Evolutionary conservation across 1,284 basidiomycete genomes (phyloP).

Genomic region (Rhodotorula sp.): DNA sequence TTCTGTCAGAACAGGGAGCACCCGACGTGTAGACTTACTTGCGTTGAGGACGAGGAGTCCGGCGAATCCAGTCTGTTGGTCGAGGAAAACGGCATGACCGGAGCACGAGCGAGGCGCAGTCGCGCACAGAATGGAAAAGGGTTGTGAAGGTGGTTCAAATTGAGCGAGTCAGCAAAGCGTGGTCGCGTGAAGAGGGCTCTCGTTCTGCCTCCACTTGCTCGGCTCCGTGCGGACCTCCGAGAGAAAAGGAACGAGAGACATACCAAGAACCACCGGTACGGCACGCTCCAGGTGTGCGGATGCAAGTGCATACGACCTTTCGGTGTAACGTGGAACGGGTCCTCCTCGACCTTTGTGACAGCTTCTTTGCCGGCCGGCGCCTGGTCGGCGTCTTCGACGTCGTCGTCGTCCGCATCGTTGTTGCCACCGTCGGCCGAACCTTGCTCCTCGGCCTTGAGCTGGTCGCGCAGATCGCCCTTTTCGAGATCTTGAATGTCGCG

Average conservation of each 20-base stretch:
- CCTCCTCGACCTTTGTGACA: neutral
- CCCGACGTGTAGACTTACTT: conserved; percentile 40
- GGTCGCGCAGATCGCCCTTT: conserved; percentile 6
- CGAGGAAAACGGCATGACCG: too few relatives aligned
- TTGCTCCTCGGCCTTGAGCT: neutral
- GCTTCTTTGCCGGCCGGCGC: neutral
- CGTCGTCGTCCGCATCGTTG: neutral
- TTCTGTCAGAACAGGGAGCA: neutral
- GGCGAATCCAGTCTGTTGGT: conserved; percentile 54
- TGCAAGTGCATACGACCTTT: conserved; percentile 54
- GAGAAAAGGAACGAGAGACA: neutral
- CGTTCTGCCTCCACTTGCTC: too few relatives aligned
- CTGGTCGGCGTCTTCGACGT: neutral
- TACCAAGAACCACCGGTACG: conserved; percentile 61
- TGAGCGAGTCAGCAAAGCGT: too few relatives aligned
- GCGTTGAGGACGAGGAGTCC: conserved; percentile 68
- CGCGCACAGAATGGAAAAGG: too few relatives aligned
- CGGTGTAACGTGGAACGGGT: conserved; percentile 50
- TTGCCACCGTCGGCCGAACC: neutral
- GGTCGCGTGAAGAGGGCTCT: too few relatives aligned
- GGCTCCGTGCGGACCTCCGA: neutral
- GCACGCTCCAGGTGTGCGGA: conserved; percentile 59
- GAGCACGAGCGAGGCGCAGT: neutral
- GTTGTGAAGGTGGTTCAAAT: too few relatives aligned
- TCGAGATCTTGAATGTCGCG: conserved; percentile 13